Conservation (phyloP, 2,329 filamentous ascomycete species). For the Amesomyces nigricolor region DNA sequence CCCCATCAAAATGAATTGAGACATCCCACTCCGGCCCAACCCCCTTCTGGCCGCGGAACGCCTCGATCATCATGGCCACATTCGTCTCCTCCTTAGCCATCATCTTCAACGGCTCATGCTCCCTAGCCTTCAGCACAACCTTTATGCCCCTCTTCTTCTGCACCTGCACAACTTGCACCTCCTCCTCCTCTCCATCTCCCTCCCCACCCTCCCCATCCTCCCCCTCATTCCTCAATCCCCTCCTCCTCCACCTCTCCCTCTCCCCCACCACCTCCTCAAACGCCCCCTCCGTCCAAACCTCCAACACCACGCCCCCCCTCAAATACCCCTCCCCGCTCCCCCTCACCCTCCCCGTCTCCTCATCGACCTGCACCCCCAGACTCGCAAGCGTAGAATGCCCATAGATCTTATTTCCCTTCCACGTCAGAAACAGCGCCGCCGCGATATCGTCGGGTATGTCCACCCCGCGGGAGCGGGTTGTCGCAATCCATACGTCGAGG, state of each 20-base stretch:
- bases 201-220: constrained; percentile 24
- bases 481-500: constrained; percentile 62
- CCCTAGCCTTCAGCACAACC: constrained; percentile 50
- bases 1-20: constrained; percentile 69
- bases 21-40: constrained; percentile 50
- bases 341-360: constrained; percentile 38
- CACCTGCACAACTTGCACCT: background rate
- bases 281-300: constrained; percentile 67
- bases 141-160: constrained; percentile 22
- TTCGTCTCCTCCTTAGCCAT: constrained; percentile 50
- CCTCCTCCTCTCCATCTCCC: constrained; percentile 13
- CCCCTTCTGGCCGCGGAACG: constrained; percentile 51
- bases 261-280: constrained; percentile 46
- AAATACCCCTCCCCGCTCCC: constrained; percentile 39
- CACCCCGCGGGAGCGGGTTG: constrained; percentile 44
- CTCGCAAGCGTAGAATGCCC: constrained; percentile 67
- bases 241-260: constrained; percentile 42
- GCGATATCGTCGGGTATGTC: constrained; percentile 37
- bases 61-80: constrained; percentile 56
- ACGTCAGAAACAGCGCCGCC: constrained; percentile 67
- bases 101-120: constrained; percentile 45
- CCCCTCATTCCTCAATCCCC: constrained; percentile 37
- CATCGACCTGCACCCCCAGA: constrained; percentile 52
- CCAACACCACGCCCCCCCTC: constrained; percentile 60
- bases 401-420: constrained; percentile 67